Evolutionary conservation across 2,329 filamentous ascomycete genomes (phyloP).

Genomic region (Sordariomycetes sp.): DNA sequence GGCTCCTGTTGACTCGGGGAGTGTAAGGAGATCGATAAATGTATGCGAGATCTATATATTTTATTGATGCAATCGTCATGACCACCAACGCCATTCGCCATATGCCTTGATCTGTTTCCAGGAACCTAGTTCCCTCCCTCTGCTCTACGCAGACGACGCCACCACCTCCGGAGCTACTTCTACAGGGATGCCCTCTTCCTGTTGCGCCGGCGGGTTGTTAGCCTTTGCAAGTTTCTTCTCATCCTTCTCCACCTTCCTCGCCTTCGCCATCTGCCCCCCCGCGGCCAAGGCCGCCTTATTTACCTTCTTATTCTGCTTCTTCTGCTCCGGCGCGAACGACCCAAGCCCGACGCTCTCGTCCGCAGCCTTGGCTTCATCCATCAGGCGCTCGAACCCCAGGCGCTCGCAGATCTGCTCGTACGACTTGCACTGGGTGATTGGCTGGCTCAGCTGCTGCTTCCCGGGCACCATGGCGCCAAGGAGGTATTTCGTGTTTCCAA

Average conservation of each 20-base stretch:
- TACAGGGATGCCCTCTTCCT: neutral
- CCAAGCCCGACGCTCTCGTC: slow-evolving; percentile 52
- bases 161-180: neutral
- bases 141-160: slow-evolving; percentile 1
- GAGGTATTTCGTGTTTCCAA: slow-evolving; percentile 86
- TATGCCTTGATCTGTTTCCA: neutral
- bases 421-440: slow-evolving; percentile 51
- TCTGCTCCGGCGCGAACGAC: slow-evolving; percentile 25
- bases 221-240: slow-evolving; percentile 12
- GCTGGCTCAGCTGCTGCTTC: slow-evolving; percentile 47
- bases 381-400: slow-evolving; percentile 50
- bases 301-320: slow-evolving; percentile 14
- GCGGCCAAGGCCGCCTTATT: slow-evolving; percentile 32
- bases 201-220: neutral
- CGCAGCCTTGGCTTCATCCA: slow-evolving; percentile 47
- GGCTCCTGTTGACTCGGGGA: neutral
- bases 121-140: neutral
- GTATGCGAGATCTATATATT: neutral
- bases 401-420: slow-evolving; percentile 57
- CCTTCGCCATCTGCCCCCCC: slow-evolving; percentile 28
- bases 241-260: slow-evolving; percentile 17
- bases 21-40: neutral
- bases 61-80: neutral
- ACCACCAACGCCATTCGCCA: neutral
- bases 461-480: slow-evolving; percentile 78